Conservation (phyloP, 805 yeast species). For the Zygosaccharomyces pseudorouxii region DNA sequence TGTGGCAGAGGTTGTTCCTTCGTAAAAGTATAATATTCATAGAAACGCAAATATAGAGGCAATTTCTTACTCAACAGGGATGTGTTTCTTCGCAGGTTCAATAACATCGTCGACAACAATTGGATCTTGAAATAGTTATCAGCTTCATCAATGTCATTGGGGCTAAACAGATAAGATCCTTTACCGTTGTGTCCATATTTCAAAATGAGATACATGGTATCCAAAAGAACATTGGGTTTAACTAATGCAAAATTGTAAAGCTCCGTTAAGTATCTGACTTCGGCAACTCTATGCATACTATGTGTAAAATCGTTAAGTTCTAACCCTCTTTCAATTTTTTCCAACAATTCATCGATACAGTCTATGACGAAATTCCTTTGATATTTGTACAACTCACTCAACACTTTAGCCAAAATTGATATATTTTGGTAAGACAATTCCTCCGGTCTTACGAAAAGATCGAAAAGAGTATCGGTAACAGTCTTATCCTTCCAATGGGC, state of each 20-base stretch:
- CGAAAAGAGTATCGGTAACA: constrained; percentile 34
- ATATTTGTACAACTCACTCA: constrained; percentile 36
- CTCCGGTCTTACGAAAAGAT: constrained; percentile 55
- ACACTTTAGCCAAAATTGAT: constrained; percentile 44
- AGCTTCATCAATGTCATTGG: constrained; percentile 51
- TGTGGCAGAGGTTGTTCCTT: constrained; percentile 60
- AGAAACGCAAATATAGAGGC: constrained; percentile 46
- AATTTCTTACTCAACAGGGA: constrained; percentile 28
- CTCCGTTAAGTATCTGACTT: constrained; percentile 55
- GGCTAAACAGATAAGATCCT: constrained; percentile 45
- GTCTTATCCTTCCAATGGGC: constrained; percentile 45
- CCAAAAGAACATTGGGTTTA: constrained; percentile 43
- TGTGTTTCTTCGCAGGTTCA: constrained; percentile 26
- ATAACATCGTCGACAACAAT: constrained; percentile 44
- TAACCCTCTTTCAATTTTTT: constrained; percentile 58
- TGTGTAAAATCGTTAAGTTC: constrained; percentile 57
- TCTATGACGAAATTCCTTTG: constrained; percentile 40
- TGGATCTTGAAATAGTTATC: constrained; percentile 70
- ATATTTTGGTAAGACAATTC: constrained; percentile 56
- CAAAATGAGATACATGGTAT: constrained; percentile 51
- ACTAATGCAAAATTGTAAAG: constrained; percentile 48
- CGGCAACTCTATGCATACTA: constrained; percentile 59
- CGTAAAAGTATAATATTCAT: constrained; percentile 66
- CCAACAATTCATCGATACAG: constrained; percentile 60
- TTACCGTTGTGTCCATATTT: constrained; percentile 62